Evolutionary conservation across 768 basidiomycete genomes (phyloP).

Genomic region (Boletus speciosus): DNA sequence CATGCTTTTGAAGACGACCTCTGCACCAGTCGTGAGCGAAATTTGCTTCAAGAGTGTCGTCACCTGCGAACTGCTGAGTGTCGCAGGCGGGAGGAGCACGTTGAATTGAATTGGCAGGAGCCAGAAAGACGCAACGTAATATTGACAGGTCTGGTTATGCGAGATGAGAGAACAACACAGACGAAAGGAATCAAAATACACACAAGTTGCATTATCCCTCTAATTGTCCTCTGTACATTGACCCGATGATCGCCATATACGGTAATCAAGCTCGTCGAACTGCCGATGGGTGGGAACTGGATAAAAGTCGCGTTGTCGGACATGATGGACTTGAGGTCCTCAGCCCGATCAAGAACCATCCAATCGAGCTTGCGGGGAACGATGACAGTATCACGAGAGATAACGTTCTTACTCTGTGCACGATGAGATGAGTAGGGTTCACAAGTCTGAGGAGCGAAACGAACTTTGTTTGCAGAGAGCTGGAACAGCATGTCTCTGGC

Average conservation of each 20-base stretch:
- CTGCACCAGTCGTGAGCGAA: conserved; percentile 82
- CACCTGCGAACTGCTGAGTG: conserved; percentile 78
- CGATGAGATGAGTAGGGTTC: not conserved
- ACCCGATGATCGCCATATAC: conserved; percentile 93
- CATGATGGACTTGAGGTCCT: conserved; percentile 91
- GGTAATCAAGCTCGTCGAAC: conserved; percentile 87
- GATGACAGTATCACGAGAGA: conserved; percentile 91
- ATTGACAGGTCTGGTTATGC: conserved; percentile 74
- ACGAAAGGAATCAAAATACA: conserved; percentile 31
- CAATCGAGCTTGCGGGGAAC: conserved; percentile 96
- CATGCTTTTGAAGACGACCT: conserved; percentile 95
- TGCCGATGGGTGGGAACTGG: conserved; percentile 88
- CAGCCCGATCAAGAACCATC: conserved; percentile 95
- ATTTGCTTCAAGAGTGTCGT: conserved; percentile 84
- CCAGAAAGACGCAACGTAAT: conserved; percentile 97
- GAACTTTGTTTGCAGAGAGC: conserved; percentile 80
- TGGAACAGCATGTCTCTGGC: conserved; percentile 95
- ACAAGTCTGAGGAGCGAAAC: not conserved
- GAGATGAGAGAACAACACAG: conserved; percentile 20
- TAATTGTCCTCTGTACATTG: conserved; percentile 90
- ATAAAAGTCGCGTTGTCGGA: conserved; percentile 95
- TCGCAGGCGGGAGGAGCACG: conserved; percentile 78
- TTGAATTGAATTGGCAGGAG: conserved; percentile 92
- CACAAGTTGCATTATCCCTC: conserved; percentile 92
- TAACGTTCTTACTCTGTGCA: conserved; percentile 76